phyloP scores from a whole-genome alignment of 768 basidiomycete genomes.

The Naganishia antarctica region DNA sequence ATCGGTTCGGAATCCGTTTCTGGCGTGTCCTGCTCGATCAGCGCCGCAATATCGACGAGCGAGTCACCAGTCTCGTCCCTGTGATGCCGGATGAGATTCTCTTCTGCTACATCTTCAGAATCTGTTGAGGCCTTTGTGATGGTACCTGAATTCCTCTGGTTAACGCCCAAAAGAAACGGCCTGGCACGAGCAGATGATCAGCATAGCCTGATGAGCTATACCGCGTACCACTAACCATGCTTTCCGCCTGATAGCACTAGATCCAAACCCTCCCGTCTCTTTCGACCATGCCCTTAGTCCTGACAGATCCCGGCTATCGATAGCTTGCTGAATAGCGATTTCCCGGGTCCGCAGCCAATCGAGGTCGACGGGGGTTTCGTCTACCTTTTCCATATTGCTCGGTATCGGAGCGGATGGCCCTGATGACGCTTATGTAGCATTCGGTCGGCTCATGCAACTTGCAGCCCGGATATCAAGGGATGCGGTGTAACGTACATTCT shows the following conservation, averaged over 20 bases:
- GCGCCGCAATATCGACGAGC: conserved; percentile 1
- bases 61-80: not conserved
- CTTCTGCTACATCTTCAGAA: not conserved
- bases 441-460: no score
- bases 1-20: conserved; percentile 4
- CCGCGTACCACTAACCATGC: conserved; percentile 42
- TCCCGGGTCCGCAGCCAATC: conserved; percentile 20
- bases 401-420: no score
- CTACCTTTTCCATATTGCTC: not conserved
- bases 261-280: conserved; percentile 46
- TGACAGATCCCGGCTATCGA: conserved; percentile 34
- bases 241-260: conserved; percentile 37
- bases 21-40: conserved; percentile 3
- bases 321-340: conserved; percentile 34
- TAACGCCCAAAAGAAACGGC: conserved; percentile 25
- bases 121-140: not conserved
- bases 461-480: no score
- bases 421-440: no score
- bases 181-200: not conserved
- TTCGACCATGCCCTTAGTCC: conserved; percentile 39
- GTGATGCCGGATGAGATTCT: not conserved
- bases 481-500: no score
- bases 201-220: no score
- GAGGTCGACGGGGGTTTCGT: not conserved
- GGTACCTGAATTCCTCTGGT: conserved; percentile 24